Evolutionary conservation across 2,329 filamentous ascomycete species (phyloP).

Genomic region (Lachnellula occidentalis): DNA sequence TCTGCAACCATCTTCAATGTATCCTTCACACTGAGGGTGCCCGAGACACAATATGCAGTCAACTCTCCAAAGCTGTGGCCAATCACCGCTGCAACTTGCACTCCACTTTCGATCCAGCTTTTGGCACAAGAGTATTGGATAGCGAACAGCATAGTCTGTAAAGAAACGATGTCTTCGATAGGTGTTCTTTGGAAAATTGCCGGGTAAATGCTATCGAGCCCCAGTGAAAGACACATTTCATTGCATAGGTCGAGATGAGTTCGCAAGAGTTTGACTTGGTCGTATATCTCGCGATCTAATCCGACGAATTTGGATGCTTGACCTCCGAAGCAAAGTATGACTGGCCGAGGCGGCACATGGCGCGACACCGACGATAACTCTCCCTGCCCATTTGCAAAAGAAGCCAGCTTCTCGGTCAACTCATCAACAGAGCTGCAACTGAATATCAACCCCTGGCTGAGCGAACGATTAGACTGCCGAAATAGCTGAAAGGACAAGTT

Average conservation of each 20-base stretch:
- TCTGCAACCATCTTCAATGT: conserved; percentile 28
- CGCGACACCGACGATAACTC: not conserved
- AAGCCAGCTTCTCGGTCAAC: conserved; percentile 20
- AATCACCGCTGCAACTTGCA: conserved; percentile 7
- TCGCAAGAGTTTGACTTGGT: not conserved
- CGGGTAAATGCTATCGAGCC: conserved; percentile 3
- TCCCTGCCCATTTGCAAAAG: not conserved
- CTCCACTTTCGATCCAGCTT: conserved; percentile 15
- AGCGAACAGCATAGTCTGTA: conserved; percentile 12
- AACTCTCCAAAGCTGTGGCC: conserved; percentile 39
- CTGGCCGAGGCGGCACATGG: not conserved
- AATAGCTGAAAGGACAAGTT: conserved; percentile 32
- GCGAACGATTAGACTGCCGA: conserved; percentile 28
- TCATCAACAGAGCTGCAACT: conserved; percentile 25
- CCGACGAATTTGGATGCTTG: not conserved
- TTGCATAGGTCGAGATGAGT: not conserved
- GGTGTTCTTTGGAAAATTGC: conserved; percentile 8
- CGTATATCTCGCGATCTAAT: not conserved
- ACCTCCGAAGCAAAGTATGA: conserved; percentile 2
- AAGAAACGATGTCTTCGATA: conserved; percentile 5
- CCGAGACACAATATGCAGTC: conserved; percentile 33
- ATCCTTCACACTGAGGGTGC: conserved; percentile 30
- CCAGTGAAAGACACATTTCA: not conserved
- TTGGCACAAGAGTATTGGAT: conserved; percentile 16
- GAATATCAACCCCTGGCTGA: conserved; percentile 25